A percentile compares a stretch with the other conserved stretches of the same genome.
Conservation (phyloP, 106 monocot genomes). For the Phalaenopsis equestris region DNA sequence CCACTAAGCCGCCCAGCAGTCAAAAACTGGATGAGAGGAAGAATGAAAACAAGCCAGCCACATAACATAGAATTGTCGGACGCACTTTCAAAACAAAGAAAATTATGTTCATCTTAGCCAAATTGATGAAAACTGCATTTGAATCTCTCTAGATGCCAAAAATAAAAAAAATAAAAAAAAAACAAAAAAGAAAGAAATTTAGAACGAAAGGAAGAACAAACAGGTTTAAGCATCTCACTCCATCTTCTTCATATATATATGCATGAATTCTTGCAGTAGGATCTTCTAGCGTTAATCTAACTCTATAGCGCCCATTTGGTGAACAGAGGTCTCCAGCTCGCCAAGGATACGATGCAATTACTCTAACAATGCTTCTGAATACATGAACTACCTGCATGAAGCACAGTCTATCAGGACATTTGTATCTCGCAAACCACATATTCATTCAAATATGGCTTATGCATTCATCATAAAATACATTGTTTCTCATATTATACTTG, state of each 20-base stretch:
- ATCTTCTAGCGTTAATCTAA: constrained; percentile 69
- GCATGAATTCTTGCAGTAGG: constrained; percentile 85
- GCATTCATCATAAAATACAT: too few relatives aligned
- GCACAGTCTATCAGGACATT: not conserved
- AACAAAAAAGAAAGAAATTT: not conserved
- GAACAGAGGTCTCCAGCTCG: constrained; percentile 23
- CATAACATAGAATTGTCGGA: too few relatives aligned
- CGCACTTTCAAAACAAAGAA: not conserved
- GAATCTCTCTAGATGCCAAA: not conserved
- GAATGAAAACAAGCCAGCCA: not conserved
- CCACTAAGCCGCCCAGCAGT: not conserved
- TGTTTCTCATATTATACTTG: too few relatives aligned
- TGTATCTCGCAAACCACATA: too few relatives aligned
- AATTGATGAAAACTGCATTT: not conserved
- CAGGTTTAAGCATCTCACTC: constrained; percentile 26
- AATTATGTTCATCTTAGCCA: not conserved
- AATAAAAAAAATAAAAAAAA: too few relatives aligned
- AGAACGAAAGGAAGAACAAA: too few relatives aligned
- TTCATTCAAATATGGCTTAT: too few relatives aligned
- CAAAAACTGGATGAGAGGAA: not conserved
- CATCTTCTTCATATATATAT: constrained; percentile 46
- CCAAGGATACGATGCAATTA: constrained; percentile 60
- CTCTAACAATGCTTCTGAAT: constrained; percentile 54
- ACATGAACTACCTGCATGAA: constrained; percentile 43
- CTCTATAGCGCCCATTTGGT: constrained; percentile 23